Percentiles rank a stretch among this genome's conserved stretches.
Conservation (phyloP, 352 stramenopile species). For the Phytopythium aichiense region DNA sequence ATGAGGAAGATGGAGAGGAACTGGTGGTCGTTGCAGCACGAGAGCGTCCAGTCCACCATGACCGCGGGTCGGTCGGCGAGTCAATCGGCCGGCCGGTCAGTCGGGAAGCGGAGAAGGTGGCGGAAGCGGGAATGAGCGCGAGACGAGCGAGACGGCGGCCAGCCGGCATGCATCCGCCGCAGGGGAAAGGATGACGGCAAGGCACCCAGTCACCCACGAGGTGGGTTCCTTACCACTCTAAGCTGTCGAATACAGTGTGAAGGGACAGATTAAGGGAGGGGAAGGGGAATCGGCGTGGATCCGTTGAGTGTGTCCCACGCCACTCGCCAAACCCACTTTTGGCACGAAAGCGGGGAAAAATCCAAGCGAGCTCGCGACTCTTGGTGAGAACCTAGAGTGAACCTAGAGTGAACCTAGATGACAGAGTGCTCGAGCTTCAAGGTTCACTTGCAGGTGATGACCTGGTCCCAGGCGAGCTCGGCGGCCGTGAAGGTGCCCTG, state of each 20-base stretch:
- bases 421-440: background rate
- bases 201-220: background rate
- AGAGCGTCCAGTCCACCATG: slow-evolving; percentile 54
- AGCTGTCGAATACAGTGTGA: background rate
- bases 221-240: background rate
- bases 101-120: background rate
- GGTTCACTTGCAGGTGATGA: slow-evolving; percentile 41
- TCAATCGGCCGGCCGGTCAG: too few relatives aligned
- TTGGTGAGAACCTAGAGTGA: too few relatives aligned
- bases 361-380: background rate
- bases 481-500: slow-evolving; percentile 39
- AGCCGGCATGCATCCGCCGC: background rate
- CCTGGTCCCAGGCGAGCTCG: slow-evolving; percentile 44
- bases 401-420: background rate
- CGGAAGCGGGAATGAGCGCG: background rate
- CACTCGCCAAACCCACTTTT: too few relatives aligned
- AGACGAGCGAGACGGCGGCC: background rate
- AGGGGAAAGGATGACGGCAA: background rate
- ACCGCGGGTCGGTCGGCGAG: background rate
- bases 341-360: too few relatives aligned
- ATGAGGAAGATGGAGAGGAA: slow-evolving; percentile 88
- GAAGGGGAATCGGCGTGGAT: background rate
- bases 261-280: background rate
- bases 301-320: too few relatives aligned
- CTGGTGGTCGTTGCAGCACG: slow-evolving; percentile 88